These are phyloP conservation scores for Naganishia kalamii DNA, from an alignment of 768 basidiomycete species.

Conservation along the genomic window DNA sequence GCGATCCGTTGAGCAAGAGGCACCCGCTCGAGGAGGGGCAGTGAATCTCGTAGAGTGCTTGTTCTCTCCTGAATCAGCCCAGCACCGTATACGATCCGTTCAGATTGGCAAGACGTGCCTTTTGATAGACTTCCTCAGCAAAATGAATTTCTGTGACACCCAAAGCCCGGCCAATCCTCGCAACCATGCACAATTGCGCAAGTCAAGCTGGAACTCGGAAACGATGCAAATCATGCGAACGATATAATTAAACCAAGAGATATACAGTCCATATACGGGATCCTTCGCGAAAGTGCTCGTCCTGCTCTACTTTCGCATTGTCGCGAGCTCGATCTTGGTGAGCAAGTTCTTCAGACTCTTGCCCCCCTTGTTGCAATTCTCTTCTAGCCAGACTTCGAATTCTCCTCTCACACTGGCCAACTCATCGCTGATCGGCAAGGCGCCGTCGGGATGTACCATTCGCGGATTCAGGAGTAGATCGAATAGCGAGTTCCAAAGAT, in stretches of 20 bases:
- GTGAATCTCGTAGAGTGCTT: too few species aligned
- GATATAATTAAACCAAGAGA: neutral
- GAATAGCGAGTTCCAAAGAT: constrained; percentile 77
- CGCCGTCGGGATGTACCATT: constrained; percentile 54
- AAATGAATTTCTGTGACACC: too few species aligned
- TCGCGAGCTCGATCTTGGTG: constrained; percentile 20
- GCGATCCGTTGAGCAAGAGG: too few species aligned
- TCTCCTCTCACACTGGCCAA: constrained; percentile 61
- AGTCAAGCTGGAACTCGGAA: too few species aligned
- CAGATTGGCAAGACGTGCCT: too few species aligned
- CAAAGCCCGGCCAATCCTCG: too few species aligned
- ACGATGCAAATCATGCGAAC: too few species aligned
- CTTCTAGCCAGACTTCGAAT: constrained; percentile 82
- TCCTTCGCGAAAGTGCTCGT: neutral
- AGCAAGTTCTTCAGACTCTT: constrained; percentile 47
- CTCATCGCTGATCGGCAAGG: constrained; percentile 66
- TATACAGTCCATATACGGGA: constrained; percentile 10
- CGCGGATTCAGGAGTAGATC: constrained; percentile 78
- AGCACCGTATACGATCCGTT: too few species aligned
- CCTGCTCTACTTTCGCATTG: constrained; percentile 12
- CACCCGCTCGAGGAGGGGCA: too few species aligned
- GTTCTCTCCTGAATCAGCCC: too few species aligned
- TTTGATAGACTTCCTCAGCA: too few species aligned
- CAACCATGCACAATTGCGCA: too few species aligned
- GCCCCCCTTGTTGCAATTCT: constrained; percentile 68